These are phyloP conservation scores for Boletus rubroflammeus DNA, from an alignment of 768 basidiomycete species.

Conservation along the genomic window DNA sequence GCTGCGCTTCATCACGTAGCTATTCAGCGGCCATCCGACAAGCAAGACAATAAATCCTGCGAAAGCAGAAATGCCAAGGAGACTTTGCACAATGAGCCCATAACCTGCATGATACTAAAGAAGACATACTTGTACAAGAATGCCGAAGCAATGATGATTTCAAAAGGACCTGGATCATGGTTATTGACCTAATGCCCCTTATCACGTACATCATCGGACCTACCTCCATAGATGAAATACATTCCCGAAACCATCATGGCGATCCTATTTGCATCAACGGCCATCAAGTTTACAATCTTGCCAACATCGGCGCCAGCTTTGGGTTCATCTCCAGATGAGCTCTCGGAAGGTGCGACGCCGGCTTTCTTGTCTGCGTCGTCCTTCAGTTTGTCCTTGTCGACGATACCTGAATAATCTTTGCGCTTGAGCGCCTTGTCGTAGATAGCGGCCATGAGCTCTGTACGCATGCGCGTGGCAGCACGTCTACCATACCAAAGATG, in stretches of 20 bases:
- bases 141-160: constrained; percentile 64
- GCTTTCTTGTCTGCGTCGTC: constrained; percentile 23
- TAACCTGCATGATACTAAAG: neutral
- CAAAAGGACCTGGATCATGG: constrained; percentile 56
- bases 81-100: constrained; percentile 48
- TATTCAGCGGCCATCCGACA: constrained; percentile 40
- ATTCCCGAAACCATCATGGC: constrained; percentile 50
- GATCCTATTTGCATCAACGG: constrained; percentile 67
- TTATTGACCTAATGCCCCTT: neutral
- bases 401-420: constrained; percentile 77
- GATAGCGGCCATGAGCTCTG: constrained; percentile 79
- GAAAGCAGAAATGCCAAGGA: constrained; percentile 47
- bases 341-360: constrained; percentile 21
- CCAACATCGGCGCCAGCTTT: constrained; percentile 82
- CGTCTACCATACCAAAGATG: constrained; percentile 81
- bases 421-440: constrained; percentile 87
- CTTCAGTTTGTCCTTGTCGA: constrained; percentile 45
- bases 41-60: constrained; percentile 43
- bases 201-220: neutral
- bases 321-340: constrained; percentile 41
- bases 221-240: constrained; percentile 69
- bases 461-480: constrained; percentile 67
- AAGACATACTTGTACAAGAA: constrained; percentile 70
- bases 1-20: constrained; percentile 35
- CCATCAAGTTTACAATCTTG: constrained; percentile 89